Conservation (phyloP, 176 grass and related monocot genomes). For the Paspalum vaginatum region DNA sequence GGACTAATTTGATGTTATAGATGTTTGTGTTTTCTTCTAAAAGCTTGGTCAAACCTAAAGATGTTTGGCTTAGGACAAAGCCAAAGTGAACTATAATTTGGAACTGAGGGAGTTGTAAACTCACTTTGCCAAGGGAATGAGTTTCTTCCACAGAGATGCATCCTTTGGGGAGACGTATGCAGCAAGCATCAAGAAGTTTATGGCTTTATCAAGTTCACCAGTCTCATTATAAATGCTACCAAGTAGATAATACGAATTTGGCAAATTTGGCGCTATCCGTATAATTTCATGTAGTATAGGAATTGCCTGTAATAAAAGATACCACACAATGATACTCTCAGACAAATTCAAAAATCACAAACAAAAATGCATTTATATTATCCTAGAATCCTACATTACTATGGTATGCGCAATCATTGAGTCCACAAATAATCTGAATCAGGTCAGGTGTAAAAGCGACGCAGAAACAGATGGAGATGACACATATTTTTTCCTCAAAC, state of each 20-base stretch:
- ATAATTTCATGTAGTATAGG: slow-evolving; percentile 86
- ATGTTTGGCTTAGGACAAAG: not conserved
- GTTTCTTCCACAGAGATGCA: slow-evolving; percentile 81
- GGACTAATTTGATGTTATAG: too few species aligned
- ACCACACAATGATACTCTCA: slow-evolving; percentile 6
- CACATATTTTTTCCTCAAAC: too few species aligned
- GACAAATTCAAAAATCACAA: slow-evolving; percentile 11
- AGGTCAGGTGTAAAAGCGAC: not conserved
- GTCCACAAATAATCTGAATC: not conserved
- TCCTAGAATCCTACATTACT: not conserved
- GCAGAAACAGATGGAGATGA: not conserved
- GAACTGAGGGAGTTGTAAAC: not conserved
- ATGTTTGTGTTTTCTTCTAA: too few species aligned
- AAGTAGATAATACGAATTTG: slow-evolving; percentile 82
- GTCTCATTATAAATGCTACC: slow-evolving; percentile 74
- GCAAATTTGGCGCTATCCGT: slow-evolving; percentile 72
- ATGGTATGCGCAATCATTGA: not conserved
- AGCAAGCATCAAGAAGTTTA: slow-evolving; percentile 87
- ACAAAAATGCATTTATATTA: not conserved
- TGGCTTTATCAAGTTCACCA: slow-evolving; percentile 72
- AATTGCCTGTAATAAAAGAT: slow-evolving; percentile 54
- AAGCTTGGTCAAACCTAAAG: too few species aligned
- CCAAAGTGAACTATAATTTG: not conserved
- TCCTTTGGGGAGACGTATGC: slow-evolving; percentile 88
- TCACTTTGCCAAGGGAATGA: slow-evolving; percentile 69